Evolutionary conservation across 306 rosid genomes (phyloP).

Genomic region (Medicago arabica): DNA sequence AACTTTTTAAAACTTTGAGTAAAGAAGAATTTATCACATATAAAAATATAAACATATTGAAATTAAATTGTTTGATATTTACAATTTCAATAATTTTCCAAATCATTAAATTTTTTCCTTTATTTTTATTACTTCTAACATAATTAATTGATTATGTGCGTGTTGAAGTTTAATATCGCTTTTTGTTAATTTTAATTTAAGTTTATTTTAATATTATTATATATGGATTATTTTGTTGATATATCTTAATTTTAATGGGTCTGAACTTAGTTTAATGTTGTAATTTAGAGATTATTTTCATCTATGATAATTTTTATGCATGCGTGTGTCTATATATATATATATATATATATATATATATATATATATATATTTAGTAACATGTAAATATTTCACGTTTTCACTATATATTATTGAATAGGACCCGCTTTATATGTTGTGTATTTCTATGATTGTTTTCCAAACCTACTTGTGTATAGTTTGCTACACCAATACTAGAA

Average conservation of each 20-base stretch:
- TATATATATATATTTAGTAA: no score
- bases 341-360: no score
- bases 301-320: not conserved
- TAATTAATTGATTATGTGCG: no score
- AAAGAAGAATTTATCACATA: not conserved
- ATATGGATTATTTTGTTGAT: not conserved
- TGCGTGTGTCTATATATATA: no score
- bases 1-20: not conserved
- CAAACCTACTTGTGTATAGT: constrained; percentile 17
- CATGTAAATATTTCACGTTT: not conserved
- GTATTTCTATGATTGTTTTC: constrained; percentile 32
- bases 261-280: not conserved
- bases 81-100: not conserved
- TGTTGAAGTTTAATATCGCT: not conserved
- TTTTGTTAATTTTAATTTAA: no score
- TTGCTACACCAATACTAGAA: constrained; percentile 7
- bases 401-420: constrained; percentile 7
- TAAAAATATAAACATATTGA: not conserved
- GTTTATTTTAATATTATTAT: not conserved
- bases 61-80: not conserved
- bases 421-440: not conserved
- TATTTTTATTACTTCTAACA: no score
- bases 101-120: not conserved
- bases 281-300: not conserved
- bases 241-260: not conserved